Base-by-base conservation (phyloP, 345 rosid genomes). In the Eucalyptus pauciflora region DNA sequence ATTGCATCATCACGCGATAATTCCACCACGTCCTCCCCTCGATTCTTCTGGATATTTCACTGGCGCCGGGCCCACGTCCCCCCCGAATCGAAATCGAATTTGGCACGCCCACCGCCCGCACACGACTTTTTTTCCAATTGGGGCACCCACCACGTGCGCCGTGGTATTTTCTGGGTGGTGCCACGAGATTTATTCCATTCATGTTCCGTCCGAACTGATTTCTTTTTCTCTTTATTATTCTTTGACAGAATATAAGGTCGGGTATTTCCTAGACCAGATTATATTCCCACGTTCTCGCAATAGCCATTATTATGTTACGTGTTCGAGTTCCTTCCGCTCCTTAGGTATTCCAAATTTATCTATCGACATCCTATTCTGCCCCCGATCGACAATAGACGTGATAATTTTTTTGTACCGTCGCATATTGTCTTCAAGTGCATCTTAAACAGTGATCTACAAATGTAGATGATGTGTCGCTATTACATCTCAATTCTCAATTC, bases 391-490 rank as follows among this genome's bases (percentile, higher is more conserved):
- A 4, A 33, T 33, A 4, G 37, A 13, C 0, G 16, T 6, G 33
- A n/a, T 64, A 4, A 64, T 64, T n/a, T 64, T 64, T 64, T n/a
- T 64, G 20, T 27, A 0, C 69, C 16, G 0, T 7, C 2, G 1
- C 69, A 62, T 13, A 62, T 29, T 5, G 2, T 29, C 31, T 62
- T 6, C 33, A 4, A 29, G n/a, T 29, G 69, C 15, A 27, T 6
- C 33, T 62, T n/a, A n/a, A 14, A 64, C 37, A 7, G 1, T 0
- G 2, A 60, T 5, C n/a, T 60, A 1, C 67, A 11, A 9, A 10
- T 60, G 14, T 0, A 4, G 41, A n/a, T 8, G 6, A 15, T 15
- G 41, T 3, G 3, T 31, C 20, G 0, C 22, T 4, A 4, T 16
- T n/a, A 67, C 1, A 67, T 16, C 12, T 7, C 0, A 20, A n/a